Base-by-base conservation (phyloP, 78 protist species). In the Pigoraptor vietnamica region DNA sequence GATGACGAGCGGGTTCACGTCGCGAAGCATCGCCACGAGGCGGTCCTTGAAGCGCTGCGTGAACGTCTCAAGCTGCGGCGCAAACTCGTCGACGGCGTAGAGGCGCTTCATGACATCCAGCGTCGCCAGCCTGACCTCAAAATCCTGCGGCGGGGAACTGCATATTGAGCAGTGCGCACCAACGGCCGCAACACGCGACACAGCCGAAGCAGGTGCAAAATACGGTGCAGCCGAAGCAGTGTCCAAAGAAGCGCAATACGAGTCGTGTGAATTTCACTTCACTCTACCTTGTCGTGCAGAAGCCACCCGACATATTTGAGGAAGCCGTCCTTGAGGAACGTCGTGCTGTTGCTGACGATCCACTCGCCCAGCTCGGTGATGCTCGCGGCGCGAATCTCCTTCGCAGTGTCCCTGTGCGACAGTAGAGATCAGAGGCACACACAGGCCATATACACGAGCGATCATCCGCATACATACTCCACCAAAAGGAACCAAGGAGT, bases 261-360 rank as follows among this genome's bases (percentile, higher is more conserved):
- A 48, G 6, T 48, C 67, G 67, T 14, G 29, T 14, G 67, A 48
- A 14, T 21, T 48, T n/a, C n/a, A n/a, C n/a, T n/a, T n/a, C n/a
- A n/a, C 38, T 37, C 36, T 10, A 37, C 92, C 92, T 90, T 79
- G 38, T 90, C 92, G 48, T 33, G 10, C 81, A 90, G 55, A 2
- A 84, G 35, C 92, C 92, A 90, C 10, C 92, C 92, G 40, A 81
- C 24, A 79, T 90, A 90, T 33, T 90, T 90, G 92, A 81, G 36
- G 48, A n/a, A 34, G 24, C 24, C 23, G n/a, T 67, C 88, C 38
- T 81, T 33, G 35, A 90, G 88, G 40, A 81, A 90, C 83, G 19
- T 25, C 40, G 32, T n/a, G 25, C 36, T 9, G 87, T 90, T 48
- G 88, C 36, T 24, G 33, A 37, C 6, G 32, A 90, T 90, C 92